A percentile compares a stretch with the other conserved stretches of the same genome.
Evolutionary conservation across 495 filamentous ascomycete species (phyloP).

Genomic region (Tuber indicum): DNA sequence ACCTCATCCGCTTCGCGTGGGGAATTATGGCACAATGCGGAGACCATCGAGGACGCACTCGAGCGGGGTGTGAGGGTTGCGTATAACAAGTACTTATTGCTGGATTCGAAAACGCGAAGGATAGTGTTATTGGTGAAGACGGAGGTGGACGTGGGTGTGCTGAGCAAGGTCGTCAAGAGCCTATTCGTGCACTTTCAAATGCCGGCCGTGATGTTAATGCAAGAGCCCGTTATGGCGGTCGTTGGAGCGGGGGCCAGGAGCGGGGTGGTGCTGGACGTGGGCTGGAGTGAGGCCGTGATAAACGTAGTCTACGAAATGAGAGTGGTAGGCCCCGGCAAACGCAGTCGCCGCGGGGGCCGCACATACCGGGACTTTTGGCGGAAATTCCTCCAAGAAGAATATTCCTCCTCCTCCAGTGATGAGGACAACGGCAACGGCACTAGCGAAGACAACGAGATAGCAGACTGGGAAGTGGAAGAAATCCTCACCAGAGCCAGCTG

Average conservation of each 20-base stretch:
- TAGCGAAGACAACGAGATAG: slow-evolving; percentile 16
- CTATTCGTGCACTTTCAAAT: slow-evolving; percentile 73
- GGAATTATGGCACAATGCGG: slow-evolving; percentile 81
- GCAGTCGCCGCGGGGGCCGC: slow-evolving; percentile 69
- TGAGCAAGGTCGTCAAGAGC: slow-evolving; percentile 65
- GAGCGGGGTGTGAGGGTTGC: slow-evolving; percentile 76
- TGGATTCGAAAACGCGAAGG: slow-evolving; percentile 66
- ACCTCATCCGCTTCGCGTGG: slow-evolving; percentile 3
- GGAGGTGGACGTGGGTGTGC: slow-evolving; percentile 65
- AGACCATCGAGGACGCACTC: slow-evolving; percentile 77
- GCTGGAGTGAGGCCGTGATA: slow-evolving; percentile 80
- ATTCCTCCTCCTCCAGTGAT: not conserved
- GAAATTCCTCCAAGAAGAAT: slow-evolving; percentile 20
- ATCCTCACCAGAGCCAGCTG: slow-evolving; percentile 37
- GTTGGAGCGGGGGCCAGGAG: slow-evolving; percentile 75
- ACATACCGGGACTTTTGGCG: slow-evolving; percentile 51
- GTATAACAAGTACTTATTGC: slow-evolving; percentile 77
- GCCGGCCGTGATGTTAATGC: slow-evolving; percentile 74
- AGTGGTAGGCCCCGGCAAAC: slow-evolving; percentile 53
- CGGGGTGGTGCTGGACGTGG: slow-evolving; percentile 76
- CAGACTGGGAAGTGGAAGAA: slow-evolving; percentile 43
- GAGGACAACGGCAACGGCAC: slow-evolving; percentile 5
- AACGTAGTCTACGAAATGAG: slow-evolving; percentile 84
- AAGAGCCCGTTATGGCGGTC: slow-evolving; percentile 62
- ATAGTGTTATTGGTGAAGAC: slow-evolving; percentile 69